Base-by-base conservation (phyloP, 805 yeast genomes). In the Wickerhamomyces rabaulensis region DNA sequence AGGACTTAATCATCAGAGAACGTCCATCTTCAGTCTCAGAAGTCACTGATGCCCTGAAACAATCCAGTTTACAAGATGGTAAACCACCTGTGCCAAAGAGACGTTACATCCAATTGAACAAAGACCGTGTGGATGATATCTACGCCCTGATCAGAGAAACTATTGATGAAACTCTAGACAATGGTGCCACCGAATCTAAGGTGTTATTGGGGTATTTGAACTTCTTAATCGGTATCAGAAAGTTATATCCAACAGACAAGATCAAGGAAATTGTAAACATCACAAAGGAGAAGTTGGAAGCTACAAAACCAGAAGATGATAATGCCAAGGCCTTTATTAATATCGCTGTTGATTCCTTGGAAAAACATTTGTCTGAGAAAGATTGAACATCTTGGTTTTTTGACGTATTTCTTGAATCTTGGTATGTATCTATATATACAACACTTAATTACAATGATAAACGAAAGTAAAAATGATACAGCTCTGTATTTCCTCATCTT, bases 181-280 rank as follows among this genome's bases (percentile, higher is more conserved):
- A 52, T 47, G 26, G 54, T 49, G 46, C 46, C 21, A 55, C 65
- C 15, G 58, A 64, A 16, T 62, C 79, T 36, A 69, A 76, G 37
- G 65, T 75, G 3, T 60, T 85, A 9, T 64, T 81, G 37, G 76
- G 82, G 5, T 80, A 74, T 61, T 62, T 84, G 52, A 84, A 84
- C 56, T 70, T 86, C 45, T 68, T 75, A 35, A 64, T 65, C 25
- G 67, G 66, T 6, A 58, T 74, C 13, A 66, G 65, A 33, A 39
- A 52, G 2, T 55, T 56, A 40, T 66, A 71, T 53, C 69, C 66
- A 39, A 47, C 42, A 3, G 51, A 50, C 1, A 52, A 63, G 17
- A 48, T 73, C 2, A 47, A 55, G 3, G 56, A 62, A 15, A 60
- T 74, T 19, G 52, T 67, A 35, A 57, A 60, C 10, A 52, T 61